Percentiles rank a stretch among this genome's conserved stretches.
These are phyloP conservation scores for Pseudogymnoascus destructans DNA, from an alignment of 2,329 filamentous ascomycete genomes.

Conservation along the genomic window DNA sequence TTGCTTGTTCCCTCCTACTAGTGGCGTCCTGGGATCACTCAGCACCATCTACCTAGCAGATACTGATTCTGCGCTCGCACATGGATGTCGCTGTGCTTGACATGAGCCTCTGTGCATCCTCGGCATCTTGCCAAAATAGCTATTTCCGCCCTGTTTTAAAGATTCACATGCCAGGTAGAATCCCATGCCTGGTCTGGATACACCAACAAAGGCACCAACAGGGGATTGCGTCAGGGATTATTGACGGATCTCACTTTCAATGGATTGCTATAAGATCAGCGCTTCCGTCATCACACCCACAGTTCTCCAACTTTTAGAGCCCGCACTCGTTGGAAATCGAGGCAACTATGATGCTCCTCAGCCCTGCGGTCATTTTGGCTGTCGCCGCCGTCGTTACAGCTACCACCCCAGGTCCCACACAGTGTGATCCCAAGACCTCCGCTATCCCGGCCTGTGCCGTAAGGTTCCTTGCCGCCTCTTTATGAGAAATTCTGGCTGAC, in stretches of 20 bases:
- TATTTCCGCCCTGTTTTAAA: background rate
- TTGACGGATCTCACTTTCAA: background rate
- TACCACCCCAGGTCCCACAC: background rate
- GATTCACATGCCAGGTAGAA: background rate
- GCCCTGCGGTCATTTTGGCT: background rate
- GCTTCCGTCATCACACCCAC: background rate
- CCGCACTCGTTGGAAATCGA: background rate
- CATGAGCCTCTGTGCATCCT: background rate
- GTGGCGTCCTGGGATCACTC: background rate
- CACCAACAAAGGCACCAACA: background rate
- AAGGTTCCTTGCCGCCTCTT: background rate
- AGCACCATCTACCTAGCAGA: background rate
- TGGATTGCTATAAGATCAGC: constrained; percentile 8
- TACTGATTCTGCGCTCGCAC: background rate
- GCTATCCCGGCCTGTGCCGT: background rate
- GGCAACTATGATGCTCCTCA: background rate
- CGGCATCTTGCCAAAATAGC: constrained; percentile 3
- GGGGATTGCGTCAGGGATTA: background rate
- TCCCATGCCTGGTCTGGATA: background rate
- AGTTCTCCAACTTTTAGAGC: constrained; percentile 3
- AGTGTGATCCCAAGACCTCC: background rate
- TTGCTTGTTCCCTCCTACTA: background rate
- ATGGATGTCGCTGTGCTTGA: background rate
- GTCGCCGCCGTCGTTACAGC: constrained; percentile 7
- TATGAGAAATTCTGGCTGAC: background rate